Conservation (phyloP, 495 filamentous ascomycete genomes). For the Penicillium paradoxum region DNA sequence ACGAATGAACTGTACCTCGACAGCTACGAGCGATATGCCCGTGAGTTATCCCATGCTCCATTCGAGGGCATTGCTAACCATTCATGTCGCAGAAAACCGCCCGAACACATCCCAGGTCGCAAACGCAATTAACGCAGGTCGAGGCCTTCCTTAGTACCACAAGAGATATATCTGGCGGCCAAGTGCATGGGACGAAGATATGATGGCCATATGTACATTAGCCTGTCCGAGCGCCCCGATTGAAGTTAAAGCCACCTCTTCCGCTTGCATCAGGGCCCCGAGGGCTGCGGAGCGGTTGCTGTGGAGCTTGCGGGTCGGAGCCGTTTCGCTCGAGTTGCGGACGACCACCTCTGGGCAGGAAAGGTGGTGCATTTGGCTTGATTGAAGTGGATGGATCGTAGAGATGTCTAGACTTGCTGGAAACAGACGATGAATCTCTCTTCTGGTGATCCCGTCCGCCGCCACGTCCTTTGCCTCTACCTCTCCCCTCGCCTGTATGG, state of each 20-base stretch:
- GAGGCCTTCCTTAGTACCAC: constrained; percentile 41
- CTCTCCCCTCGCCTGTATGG: constrained; percentile 30
- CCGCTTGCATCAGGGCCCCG: constrained; percentile 72
- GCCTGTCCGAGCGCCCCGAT: constrained; percentile 42
- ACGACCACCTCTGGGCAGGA: constrained; percentile 48
- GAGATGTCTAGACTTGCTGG: constrained; percentile 47
- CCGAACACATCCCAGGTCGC: constrained; percentile 55
- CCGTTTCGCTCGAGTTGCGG: constrained; percentile 30
- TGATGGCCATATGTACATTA: constrained; percentile 19
- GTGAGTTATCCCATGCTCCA: constrained; percentile 36
- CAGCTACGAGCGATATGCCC: constrained; percentile 62
- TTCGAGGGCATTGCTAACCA: constrained; percentile 14
- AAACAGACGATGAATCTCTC: constrained; percentile 44
- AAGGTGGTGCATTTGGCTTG: constrained; percentile 52
- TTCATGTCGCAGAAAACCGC: constrained; percentile 46
- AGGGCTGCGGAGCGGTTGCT: constrained; percentile 61
- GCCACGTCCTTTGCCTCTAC: constrained; percentile 37
- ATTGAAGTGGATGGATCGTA: constrained; percentile 70
- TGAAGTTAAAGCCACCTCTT: constrained; percentile 65
- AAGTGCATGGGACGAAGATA: background rate
- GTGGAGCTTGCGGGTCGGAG: constrained; percentile 42
- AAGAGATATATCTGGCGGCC: background rate
- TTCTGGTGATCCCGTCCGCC: constrained; percentile 38
- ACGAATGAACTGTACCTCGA: constrained; percentile 68
- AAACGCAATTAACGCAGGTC: constrained; percentile 54